Evolutionary conservation across 1,139 yeast genomes (phyloP).

Genomic region (Lodderomyces orthopsilosis): DNA sequence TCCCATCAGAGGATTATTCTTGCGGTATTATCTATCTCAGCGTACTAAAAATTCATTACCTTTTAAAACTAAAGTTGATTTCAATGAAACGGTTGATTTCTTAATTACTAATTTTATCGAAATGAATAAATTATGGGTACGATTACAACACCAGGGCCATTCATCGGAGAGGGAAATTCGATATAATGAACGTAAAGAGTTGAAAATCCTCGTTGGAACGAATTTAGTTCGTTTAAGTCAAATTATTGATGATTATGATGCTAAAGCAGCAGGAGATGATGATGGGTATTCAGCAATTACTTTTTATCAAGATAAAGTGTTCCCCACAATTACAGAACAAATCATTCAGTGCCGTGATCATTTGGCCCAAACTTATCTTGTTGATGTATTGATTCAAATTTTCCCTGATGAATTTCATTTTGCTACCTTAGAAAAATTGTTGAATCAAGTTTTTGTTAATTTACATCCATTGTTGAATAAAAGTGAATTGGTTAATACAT

Average conservation of each 20-base stretch:
- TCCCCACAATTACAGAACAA: slow-evolving; percentile 85
- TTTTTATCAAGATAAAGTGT: slow-evolving; percentile 60
- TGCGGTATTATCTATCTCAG: slow-evolving; percentile 86
- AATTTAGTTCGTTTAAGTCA: slow-evolving; percentile 88
- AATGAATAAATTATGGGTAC: slow-evolving; percentile 97
- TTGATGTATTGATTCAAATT: slow-evolving; percentile 88
- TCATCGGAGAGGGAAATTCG: slow-evolving; percentile 77
- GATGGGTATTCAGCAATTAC: slow-evolving; percentile 32
- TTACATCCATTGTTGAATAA: slow-evolving; percentile 70
- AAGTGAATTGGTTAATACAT: slow-evolving; percentile 61
- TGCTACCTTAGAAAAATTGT: slow-evolving; percentile 63
- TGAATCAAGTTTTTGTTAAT: slow-evolving; percentile 59
- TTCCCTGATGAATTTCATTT: slow-evolving; percentile 93
- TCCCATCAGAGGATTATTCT: slow-evolving; percentile 85
- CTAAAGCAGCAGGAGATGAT: slow-evolving; percentile 34
- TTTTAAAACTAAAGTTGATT: slow-evolving; percentile 39
- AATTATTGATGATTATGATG: slow-evolving; percentile 61
- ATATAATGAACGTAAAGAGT: slow-evolving; percentile 76
- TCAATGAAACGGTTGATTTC: slow-evolving; percentile 67
- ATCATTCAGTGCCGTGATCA: slow-evolving; percentile 89
- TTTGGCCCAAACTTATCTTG: slow-evolving; percentile 84
- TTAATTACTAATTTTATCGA: slow-evolving; percentile 86
- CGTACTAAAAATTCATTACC: slow-evolving; percentile 74
- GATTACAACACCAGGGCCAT: slow-evolving; percentile 95
- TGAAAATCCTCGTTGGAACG: slow-evolving; percentile 89